These are phyloP conservation scores for Phyllostachys edulis DNA, from an alignment of 176 grass and related monocot species.

Conservation along the genomic window DNA sequence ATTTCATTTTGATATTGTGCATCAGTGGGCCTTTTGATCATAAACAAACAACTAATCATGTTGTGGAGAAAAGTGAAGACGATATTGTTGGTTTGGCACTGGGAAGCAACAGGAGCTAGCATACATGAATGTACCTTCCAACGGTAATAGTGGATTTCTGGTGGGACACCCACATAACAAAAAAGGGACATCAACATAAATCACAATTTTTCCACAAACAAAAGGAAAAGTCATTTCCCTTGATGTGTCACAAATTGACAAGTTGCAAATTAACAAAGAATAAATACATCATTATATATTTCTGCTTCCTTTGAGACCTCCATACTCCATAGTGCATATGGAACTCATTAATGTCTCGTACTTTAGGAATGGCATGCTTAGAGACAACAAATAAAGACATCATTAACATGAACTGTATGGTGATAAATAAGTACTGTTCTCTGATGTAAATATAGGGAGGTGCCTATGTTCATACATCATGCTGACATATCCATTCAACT, in stretches of 20 bases:
- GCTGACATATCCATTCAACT: constrained; percentile 13
- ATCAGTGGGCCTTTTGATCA: too few relatives aligned
- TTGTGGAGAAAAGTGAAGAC: too few relatives aligned
- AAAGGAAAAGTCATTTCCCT: neutral
- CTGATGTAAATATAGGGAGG: neutral
- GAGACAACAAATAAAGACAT: neutral
- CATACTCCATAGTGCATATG: neutral
- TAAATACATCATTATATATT: neutral
- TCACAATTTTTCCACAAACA: neutral
- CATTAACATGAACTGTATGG: neutral
- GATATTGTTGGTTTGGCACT: too few relatives aligned
- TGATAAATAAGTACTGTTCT: neutral
- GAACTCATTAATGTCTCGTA: neutral
- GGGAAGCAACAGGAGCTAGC: too few relatives aligned
- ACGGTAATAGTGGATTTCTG: too few relatives aligned
- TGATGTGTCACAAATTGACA: neutral
- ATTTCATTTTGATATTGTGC: too few relatives aligned
- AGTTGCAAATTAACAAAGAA: neutral
- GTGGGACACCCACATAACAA: neutral
- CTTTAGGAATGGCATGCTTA: neutral
- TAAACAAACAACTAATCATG: too few relatives aligned
- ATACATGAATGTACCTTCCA: too few relatives aligned
- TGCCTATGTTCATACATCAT: constrained; percentile 13
- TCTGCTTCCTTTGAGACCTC: neutral
- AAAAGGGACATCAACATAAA: neutral